A percentile compares a stretch with the other conserved stretches of the same genome.
Evolutionary conservation across 2,329 filamentous ascomycete genomes (phyloP).

Genomic region (Phoma sp.): DNA sequence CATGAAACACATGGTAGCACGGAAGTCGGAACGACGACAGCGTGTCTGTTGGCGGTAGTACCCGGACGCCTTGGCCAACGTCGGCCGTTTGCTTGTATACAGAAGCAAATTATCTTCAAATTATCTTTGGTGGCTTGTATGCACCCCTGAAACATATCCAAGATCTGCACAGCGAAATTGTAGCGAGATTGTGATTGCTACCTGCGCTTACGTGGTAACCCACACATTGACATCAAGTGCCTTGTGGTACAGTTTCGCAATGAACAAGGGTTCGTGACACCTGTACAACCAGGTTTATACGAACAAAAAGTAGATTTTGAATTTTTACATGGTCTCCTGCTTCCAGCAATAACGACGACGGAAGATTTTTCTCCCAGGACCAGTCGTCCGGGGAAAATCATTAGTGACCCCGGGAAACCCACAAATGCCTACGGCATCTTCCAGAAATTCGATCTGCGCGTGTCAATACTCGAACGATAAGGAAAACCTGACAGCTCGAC

Average conservation of each 20-base stretch:
- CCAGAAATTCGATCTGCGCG: slow-evolving; percentile 2
- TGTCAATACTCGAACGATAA: slow-evolving; percentile 3
- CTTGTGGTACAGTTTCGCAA: slow-evolving; percentile 9
- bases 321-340: too few relatives aligned
- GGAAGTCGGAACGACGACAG: background rate
- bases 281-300: too few relatives aligned
- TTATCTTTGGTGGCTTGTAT: slow-evolving; percentile 1
- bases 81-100: slow-evolving; percentile 1
- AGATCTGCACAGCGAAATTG: slow-evolving; percentile 9
- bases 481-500: background rate
- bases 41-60: slow-evolving; percentile 6
- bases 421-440: background rate
- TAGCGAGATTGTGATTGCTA: slow-evolving; percentile 2
- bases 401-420: background rate
- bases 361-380: too few relatives aligned
- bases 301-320: too few relatives aligned
- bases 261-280: background rate
- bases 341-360: too few relatives aligned
- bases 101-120: background rate
- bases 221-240: background rate
- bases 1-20: slow-evolving; percentile 6
- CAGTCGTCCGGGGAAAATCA: background rate
- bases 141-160: background rate
- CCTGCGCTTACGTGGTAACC: background rate
- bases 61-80: slow-evolving; percentile 6